A percentile compares a stretch with the other conserved stretches of the same genome.
Evolutionary conservation across 495 filamentous ascomycete genomes (phyloP).

Genomic region (Lasiosphaeriaceae sp.): DNA sequence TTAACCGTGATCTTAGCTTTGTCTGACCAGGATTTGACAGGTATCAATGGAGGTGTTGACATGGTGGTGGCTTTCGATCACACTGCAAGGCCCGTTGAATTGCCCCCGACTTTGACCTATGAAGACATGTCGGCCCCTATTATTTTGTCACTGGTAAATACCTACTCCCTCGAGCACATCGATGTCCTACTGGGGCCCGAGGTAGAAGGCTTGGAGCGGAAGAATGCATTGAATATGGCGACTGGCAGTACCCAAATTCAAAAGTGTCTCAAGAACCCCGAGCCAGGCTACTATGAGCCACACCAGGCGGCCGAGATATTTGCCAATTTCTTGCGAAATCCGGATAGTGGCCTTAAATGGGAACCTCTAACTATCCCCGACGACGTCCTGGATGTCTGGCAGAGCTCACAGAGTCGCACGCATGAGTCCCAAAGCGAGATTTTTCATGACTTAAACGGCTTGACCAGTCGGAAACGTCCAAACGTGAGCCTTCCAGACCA

Average conservation of each 20-base stretch:
- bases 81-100: conserved; percentile 22
- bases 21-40: conserved; percentile 18
- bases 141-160: conserved; percentile 33
- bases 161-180: conserved; percentile 44
- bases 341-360: conserved; percentile 30
- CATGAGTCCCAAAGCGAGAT: conserved; percentile 4
- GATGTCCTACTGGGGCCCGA: conserved; percentile 32
- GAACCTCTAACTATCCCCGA: conserved; percentile 31
- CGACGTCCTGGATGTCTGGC: conserved; percentile 33
- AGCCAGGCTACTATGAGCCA: conserved; percentile 22
- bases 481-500: conserved; percentile 25
- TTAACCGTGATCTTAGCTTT: conserved; percentile 18
- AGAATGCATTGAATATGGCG: conserved; percentile 37
- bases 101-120: conserved; percentile 12
- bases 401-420: conserved; percentile 12
- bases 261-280: conserved; percentile 27
- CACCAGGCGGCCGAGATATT: conserved; percentile 35
- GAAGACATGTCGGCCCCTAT: conserved; percentile 17
- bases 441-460: not conserved
- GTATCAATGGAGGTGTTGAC: conserved; percentile 20
- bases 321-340: conserved; percentile 28
- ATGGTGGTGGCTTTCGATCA: conserved; percentile 42
- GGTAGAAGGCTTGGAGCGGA: conserved; percentile 32
- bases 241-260: conserved; percentile 25
- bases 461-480: conserved; percentile 33